Conservation (phyloP, 352 stramenopile genomes). For the Phytophthora aleatoria region DNA sequence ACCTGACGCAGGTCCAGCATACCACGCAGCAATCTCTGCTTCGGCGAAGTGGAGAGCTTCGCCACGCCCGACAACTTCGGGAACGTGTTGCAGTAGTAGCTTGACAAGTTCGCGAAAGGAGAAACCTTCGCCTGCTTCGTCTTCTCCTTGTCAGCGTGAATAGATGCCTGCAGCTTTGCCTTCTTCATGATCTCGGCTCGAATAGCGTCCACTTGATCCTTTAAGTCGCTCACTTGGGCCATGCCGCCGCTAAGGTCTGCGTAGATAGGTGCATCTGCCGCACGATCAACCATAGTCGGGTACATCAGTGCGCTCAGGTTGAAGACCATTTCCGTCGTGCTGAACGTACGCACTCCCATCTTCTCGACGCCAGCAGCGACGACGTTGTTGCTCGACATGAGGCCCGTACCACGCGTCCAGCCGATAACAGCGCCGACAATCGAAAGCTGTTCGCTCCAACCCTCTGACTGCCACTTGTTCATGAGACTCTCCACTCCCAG, state of each 20-base stretch:
- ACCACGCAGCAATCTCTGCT: conserved; percentile 55
- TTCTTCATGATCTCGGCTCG: conserved; percentile 58
- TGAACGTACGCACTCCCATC: conserved; percentile 86
- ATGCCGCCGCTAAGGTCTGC: conserved; percentile 84
- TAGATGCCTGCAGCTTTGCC: conserved; percentile 57
- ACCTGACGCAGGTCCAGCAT: conserved; percentile 88
- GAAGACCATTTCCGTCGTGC: conserved; percentile 88
- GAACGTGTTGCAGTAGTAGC: conserved; percentile 77
- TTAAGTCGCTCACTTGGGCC: conserved; percentile 77
- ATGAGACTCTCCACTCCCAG: conserved; percentile 86
- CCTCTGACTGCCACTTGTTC: conserved; percentile 88
- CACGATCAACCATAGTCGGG: conserved; percentile 73
- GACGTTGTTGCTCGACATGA: conserved; percentile 90
- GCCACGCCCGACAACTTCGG: conserved; percentile 52
- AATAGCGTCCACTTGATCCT: conserved; percentile 63
- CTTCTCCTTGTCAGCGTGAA: conserved; percentile 47
- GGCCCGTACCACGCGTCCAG: conserved; percentile 85
- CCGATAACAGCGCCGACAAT: conserved; percentile 87
- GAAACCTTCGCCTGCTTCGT: conserved; percentile 24
- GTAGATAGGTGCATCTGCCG: conserved; percentile 73
- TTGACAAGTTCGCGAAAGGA: conserved; percentile 70
- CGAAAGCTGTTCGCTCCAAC: conserved; percentile 86
- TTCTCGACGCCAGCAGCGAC: conserved; percentile 82
- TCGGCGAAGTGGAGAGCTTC: conserved; percentile 38
- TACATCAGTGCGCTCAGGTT: conserved; percentile 87